Percentiles rank a stretch among this genome's conserved stretches.
Conservation (phyloP, 768 basidiomycete genomes). For the Xerocomus potaroensis region DNA sequence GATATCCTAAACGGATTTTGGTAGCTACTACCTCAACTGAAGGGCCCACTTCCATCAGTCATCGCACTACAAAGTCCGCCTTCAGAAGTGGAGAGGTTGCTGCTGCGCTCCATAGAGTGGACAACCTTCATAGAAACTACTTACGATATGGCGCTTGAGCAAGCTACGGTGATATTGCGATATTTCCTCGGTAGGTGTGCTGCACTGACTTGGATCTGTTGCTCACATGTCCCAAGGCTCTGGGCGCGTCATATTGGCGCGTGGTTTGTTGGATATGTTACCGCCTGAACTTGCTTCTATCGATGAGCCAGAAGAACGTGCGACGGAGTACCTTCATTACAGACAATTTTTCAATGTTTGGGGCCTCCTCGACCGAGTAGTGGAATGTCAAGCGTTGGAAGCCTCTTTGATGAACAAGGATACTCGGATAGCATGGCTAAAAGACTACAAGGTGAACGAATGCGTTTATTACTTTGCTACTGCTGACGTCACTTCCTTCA, state of each 20-base stretch:
- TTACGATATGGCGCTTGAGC: constrained; percentile 72
- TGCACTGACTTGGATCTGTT: background rate
- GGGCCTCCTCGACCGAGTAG: constrained; percentile 59
- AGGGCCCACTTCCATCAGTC: constrained; percentile 59
- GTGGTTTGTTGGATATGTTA: constrained; percentile 51
- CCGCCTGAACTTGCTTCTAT: constrained; percentile 61
- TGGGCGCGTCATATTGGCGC: constrained; percentile 72
- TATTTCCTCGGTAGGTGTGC: constrained; percentile 78
- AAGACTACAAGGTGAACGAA: constrained; percentile 52
- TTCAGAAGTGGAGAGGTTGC: constrained; percentile 53
- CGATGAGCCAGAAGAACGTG: constrained; percentile 63
- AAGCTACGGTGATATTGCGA: constrained; percentile 83
- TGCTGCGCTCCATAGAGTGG: constrained; percentile 93
- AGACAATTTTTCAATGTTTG: constrained; percentile 75
- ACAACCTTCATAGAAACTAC: constrained; percentile 75
- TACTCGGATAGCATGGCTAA: constrained; percentile 54
- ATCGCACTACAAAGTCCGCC: constrained; percentile 53
- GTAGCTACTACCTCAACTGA: constrained; percentile 50
- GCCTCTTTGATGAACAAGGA: constrained; percentile 56
- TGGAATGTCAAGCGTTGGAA: constrained; percentile 56
- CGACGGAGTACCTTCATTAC: constrained; percentile 76
- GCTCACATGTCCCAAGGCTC: constrained; percentile 41
- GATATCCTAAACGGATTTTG: constrained; percentile 7
- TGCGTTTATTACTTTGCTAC: background rate
- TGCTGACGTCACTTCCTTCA: constrained; percentile 19